phyloP scores from a whole-genome alignment of 2,329 filamentous ascomycete species.

The Cladosporium cucumerinum region DNA sequence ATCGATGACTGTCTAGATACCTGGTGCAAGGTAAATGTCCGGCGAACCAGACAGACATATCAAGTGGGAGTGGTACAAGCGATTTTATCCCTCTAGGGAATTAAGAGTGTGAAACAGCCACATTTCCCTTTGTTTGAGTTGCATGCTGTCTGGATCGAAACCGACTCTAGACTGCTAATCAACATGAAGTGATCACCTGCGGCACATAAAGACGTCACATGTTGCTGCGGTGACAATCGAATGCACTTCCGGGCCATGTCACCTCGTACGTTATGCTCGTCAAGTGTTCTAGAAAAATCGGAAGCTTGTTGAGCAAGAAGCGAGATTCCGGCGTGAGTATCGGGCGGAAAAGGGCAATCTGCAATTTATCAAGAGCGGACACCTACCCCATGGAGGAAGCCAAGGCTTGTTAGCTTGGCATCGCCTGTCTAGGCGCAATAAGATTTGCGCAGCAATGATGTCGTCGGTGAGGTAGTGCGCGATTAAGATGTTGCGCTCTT shows the following conservation, averaged over 20 bases:
- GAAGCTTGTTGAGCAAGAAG: not conserved
- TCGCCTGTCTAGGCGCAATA: not conserved
- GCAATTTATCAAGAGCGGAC: not conserved
- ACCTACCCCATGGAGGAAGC: constrained; percentile 6
- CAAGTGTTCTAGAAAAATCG: not conserved
- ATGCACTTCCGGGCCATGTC: not conserved
- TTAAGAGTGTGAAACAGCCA: not conserved
- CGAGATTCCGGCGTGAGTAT: not conserved
- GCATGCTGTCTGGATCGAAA: not conserved
- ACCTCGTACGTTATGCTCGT: not conserved
- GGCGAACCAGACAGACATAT: not conserved
- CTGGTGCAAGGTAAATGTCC: not conserved
- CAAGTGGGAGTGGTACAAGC: not conserved
- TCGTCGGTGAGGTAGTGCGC: not conserved
- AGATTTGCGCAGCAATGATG: constrained; percentile 13
- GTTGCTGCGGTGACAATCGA: not conserved
- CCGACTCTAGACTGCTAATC: not conserved
- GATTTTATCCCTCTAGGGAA: not conserved
- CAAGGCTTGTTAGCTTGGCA: constrained; percentile 7
- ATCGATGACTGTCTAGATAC: not conserved
- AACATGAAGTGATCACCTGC: not conserved
- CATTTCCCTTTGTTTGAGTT: not conserved
- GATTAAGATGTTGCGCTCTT: not conserved
- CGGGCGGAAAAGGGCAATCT: not conserved
- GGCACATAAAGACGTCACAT: not conserved